A percentile compares a stretch with the other conserved stretches of the same genome.
These are phyloP conservation scores for Starmerella apicola DNA, from an alignment of 805 yeast species.

Conservation along the genomic window DNA sequence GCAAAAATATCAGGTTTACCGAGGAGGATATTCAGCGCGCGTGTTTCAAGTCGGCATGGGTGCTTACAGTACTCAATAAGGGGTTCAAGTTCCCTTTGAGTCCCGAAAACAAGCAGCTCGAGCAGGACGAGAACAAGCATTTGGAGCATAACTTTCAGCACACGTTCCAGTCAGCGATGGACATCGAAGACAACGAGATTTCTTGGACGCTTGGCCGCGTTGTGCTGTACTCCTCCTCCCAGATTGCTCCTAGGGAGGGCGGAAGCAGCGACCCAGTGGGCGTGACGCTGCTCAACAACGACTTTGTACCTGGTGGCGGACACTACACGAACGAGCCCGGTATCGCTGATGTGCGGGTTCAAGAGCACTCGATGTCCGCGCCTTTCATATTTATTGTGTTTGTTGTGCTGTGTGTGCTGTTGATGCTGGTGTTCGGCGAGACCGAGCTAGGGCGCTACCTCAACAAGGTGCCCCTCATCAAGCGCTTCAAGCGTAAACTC, in stretches of 20 bases:
- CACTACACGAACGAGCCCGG: not conserved
- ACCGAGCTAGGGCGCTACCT: not conserved
- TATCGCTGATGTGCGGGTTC: not conserved
- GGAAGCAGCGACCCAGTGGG: slow-evolving; percentile 17
- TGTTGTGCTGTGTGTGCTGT: not conserved
- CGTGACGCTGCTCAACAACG: slow-evolving; percentile 10
- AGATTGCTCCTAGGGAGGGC: slow-evolving; percentile 29
- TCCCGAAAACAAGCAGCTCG: slow-evolving; percentile 26
- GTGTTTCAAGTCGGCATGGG: slow-evolving; percentile 95
- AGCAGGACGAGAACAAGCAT: slow-evolving; percentile 24
- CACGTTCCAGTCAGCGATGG: slow-evolving; percentile 72
- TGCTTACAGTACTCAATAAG: slow-evolving; percentile 74
- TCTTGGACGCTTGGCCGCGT: slow-evolving; percentile 95
- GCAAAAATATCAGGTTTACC: slow-evolving; percentile 33
- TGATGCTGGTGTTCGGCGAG: not conserved
- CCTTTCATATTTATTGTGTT: not conserved
- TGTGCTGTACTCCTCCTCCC: slow-evolving; percentile 66
- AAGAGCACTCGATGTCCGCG: not conserved
- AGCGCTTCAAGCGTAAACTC: not conserved
- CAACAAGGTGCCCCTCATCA: not conserved
- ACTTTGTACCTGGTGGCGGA: slow-evolving; percentile 23
- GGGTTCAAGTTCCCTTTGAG: slow-evolving; percentile 71
- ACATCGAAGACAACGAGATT: slow-evolving; percentile 70
- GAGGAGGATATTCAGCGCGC: slow-evolving; percentile 53
- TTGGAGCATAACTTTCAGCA: slow-evolving; percentile 29